Base-by-base conservation (phyloP, 257 asterid genomes). In the Solanum corneliomulleri region DNA sequence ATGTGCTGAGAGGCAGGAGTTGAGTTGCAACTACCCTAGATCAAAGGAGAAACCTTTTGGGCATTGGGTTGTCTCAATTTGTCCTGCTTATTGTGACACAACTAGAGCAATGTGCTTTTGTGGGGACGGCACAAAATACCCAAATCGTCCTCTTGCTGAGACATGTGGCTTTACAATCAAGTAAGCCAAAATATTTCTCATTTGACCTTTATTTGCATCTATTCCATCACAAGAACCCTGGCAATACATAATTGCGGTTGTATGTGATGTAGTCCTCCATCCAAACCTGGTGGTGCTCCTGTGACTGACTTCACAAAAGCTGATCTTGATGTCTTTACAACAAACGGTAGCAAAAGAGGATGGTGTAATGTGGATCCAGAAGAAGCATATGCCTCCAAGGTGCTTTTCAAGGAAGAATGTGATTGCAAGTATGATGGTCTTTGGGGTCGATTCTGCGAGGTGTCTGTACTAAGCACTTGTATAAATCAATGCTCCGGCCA, bases 381-480 rank as follows among this genome's bases (percentile, higher is more conserved):
- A 33, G 98, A 97, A 84, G 98, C 90, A 58, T 93, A 94, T 88
- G 93, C 92, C 86, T 90, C 93, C 35, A 93, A 89, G 82, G 97
- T 89, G 86, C 91, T 47, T 35, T 77, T 92, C 91, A 97, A 97
- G 90, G 96, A 97, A 87, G 97, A 91, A 81, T 97, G 99, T 87
- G 98, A 97, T 88, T 97, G 99, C 94, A 97, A 97, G 92, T 97
- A 97, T 85, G 99, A 97, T 89, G 99, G 99, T 77, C 95, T 94
- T 69, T 89, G 90, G 89, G 98, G 99, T 49, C 94, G 93, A 81
- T 94, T 94, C 87, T 97, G 99, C 86, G 99, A 97, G 94, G 91
- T 88, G 49, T 95, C 98, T 11, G 99, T 95, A 44, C 88, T 85
- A 88, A 93, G 95, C 84, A 93, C 94, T 47, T 97, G 99, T 82